Evolutionary conservation across 768 basidiomycete genomes (phyloP), one percentile per base, ranked within the genome.

Genomic region (Sistotremastrum suecicum): DNA sequence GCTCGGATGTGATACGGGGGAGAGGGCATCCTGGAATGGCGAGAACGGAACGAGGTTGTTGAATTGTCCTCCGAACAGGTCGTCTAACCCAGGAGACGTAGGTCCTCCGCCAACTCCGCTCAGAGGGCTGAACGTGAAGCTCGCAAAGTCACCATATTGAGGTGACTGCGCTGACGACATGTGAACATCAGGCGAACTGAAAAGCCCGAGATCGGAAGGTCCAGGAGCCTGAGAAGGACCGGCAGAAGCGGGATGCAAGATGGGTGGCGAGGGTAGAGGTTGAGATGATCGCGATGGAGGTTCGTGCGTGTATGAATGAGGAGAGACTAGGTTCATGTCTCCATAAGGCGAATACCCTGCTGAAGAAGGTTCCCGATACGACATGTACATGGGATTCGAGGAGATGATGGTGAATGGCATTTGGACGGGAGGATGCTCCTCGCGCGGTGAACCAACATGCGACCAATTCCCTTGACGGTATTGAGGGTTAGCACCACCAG

Each of bases 371-470:
- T 68, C 67, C 6, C 79, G 74, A 57, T 82, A 82, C n/a, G 85
- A 84, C 68, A 83, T 85, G 67, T 82, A 88, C 63, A 78, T 70
- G 1, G 87, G 85, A 51, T 88, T 88, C 63, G 71, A 78, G 42
- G 85, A 85, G 47, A 91, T 79, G 7, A 83, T 85, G 47, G 81
- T 87, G 60, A 76, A 87, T 1, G 77, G 72, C 5, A 68, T 65
- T 34, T 65, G 65, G 10, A 66, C 60, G 1, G 69, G 60, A 32
- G 69, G 58, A 11, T 20, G 20, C 20, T 59, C 54, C n/a, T 72
- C 64, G 5, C 72, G 64, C 50, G 63, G 66, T 44, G 64, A 61
- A 32, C 76, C 75, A 53, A 74, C 79, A 9, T 72, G 38, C n/a
- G 8, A 29, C 29, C 30, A 44, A 28, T 36, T 44, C 41, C 28